Evolutionary conservation across 2,329 filamentous ascomycete genomes (phyloP).

Genomic region (Colletotrichum trifolii): DNA sequence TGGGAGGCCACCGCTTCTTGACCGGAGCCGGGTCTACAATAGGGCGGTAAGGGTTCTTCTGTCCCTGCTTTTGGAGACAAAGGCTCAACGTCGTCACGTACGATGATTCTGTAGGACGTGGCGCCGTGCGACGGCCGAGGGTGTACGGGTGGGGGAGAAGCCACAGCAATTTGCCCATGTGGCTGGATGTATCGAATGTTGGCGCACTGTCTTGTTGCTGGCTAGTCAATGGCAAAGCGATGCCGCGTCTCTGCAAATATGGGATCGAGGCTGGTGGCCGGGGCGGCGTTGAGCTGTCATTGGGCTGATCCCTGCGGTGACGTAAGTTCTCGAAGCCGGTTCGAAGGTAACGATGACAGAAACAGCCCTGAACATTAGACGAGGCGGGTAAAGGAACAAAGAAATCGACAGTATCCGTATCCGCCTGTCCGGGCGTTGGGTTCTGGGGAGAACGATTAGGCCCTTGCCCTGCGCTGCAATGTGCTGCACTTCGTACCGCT

Average conservation of each 20-base stretch:
- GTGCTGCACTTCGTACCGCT: constrained; percentile 27
- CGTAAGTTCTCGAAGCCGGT: constrained; percentile 34
- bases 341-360: constrained; percentile 20
- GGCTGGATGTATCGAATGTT: too few relatives aligned
- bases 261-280: constrained; percentile 9
- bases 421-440: constrained; percentile 15
- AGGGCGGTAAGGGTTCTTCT: constrained; percentile 2
- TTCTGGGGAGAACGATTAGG: constrained; percentile 17
- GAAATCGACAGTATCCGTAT: constrained; percentile 15
- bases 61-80: constrained; percentile 28
- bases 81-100: constrained; percentile 26
- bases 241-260: constrained; percentile 14
- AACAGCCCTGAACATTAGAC: constrained; percentile 2
- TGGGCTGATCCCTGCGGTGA: constrained; percentile 24
- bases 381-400: constrained; percentile 11
- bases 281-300: constrained; percentile 10
- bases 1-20: not conserved
- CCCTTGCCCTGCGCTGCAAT: constrained; percentile 10
- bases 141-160: too few relatives aligned
- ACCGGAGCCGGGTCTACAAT: too few relatives aligned
- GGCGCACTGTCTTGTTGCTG: too few relatives aligned
- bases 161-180: too few relatives aligned
- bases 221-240: not conserved
- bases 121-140: too few relatives aligned
- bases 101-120: not conserved